Evolutionary conservation across 2,329 filamentous ascomycete genomes (phyloP), one percentile per base, ranked within the genome.

Genomic region (Cladobotryum protrusum): DNA sequence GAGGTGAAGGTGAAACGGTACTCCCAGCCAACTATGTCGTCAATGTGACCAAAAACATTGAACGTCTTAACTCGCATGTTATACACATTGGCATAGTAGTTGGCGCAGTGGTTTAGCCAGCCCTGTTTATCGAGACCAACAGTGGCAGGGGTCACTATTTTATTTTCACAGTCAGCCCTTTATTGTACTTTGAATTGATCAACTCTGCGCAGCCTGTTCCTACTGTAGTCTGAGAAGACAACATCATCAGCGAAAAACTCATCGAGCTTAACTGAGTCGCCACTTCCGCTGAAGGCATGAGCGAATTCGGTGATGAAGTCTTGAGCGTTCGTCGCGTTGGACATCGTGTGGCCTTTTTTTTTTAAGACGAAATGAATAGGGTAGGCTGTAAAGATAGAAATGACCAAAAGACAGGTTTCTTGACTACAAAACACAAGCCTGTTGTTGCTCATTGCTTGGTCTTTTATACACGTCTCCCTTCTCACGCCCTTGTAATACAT

Each of bases 1-100:
- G 44, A 36, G 44, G 44, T 46, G 29, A 46, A 46, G 6, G 44
- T 46, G 18, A 46, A 46, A 18, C 44, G 44, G 18, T 46, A 37
- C 9, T 46, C 44, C 44, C 43, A 45, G 32, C 43, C 44, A 29
- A 46, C 34, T 29, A 46, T 24, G 18, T 46, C 19, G 18, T 46
- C 34, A 37, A 46, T 39, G 17, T 46, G 32, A 15, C 44, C 44
- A 37, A 46, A 46, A 18, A 46, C 14, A 20, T 46, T 46, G 34
- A 46, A 46, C 37, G 44, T 46, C 29, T 39, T 37, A 13, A 18
- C 13, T 18, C 44, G 35, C 44, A 46, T 36, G 33, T 46, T 46
- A 34, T 46, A 18, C 18, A 46, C 44, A 9, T 46, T 46, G 44
- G 32, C 44, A 17, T 46, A 46, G 13, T 36, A 46, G 44, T 37